phyloP scores from a whole-genome alignment of 352 stramenopile species.

The Globisporangium okanoganense region DNA sequence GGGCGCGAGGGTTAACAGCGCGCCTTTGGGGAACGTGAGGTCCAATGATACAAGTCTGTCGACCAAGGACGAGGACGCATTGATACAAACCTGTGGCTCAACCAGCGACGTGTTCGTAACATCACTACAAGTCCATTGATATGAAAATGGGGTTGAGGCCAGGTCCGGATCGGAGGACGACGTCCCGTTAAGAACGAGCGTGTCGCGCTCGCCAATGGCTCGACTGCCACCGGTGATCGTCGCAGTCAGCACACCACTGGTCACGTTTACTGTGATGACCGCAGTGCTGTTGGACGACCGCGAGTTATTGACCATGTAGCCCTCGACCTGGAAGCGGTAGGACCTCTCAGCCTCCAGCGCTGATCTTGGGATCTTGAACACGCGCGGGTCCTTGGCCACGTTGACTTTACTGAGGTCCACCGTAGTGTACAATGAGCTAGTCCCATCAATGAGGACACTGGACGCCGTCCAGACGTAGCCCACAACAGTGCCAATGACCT shows the following conservation, averaged over 20 bases:
- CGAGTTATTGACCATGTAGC: conserved; percentile 32
- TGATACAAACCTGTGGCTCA: conserved; percentile 16
- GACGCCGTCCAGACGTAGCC: conserved; percentile 47
- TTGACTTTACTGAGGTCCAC: conserved; percentile 48
- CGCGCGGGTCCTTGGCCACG: conserved; percentile 51
- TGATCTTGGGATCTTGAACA: conserved; percentile 44
- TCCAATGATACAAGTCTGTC: conserved; percentile 14
- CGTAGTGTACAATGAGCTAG: conserved; percentile 1
- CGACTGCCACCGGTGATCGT: conserved; percentile 40
- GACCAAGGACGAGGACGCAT: conserved; percentile 16
- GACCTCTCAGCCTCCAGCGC: conserved; percentile 31
- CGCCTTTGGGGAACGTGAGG: conserved; percentile 8
- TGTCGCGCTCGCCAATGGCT: conserved; percentile 43
- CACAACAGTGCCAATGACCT: conserved; percentile 28
- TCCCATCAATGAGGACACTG: conserved; percentile 10
- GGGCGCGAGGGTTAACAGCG: conserved; percentile 32
- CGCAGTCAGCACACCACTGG: conserved; percentile 32
- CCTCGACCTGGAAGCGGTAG: conserved; percentile 60
- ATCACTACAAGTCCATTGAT: conserved; percentile 52
- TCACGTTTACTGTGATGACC: conserved; percentile 37
- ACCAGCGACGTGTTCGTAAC: conserved; percentile 28
- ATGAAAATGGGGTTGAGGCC: conserved; percentile 30
- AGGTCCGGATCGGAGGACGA: conserved; percentile 47
- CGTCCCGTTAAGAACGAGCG: conserved; percentile 45
- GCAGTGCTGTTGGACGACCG: conserved; percentile 29